Conservation (phyloP, 1,284 basidiomycete genomes). For the Ganoderma resinaceum region DNA sequence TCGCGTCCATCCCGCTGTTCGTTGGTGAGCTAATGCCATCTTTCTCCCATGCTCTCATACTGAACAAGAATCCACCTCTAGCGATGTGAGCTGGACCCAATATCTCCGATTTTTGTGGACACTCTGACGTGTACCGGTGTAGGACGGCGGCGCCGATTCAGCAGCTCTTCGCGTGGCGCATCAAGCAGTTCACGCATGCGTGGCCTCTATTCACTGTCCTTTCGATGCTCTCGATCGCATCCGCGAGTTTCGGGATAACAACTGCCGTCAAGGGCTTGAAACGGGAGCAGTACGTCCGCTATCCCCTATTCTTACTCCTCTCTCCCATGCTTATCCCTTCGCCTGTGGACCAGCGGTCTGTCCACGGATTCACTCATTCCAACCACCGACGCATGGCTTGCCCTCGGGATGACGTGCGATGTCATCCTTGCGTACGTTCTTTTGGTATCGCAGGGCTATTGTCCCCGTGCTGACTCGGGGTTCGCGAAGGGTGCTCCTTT, state of each 20-base stretch:
- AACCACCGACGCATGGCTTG: conserved; percentile 19
- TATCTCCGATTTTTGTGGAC: not conserved
- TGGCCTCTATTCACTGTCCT: conserved; percentile 14
- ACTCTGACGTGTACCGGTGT: not conserved
- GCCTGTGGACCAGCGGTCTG: not conserved
- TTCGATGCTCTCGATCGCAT: conserved; percentile 16
- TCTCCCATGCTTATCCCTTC: not conserved
- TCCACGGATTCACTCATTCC: conserved; percentile 4
- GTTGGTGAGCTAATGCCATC: conserved; percentile 11
- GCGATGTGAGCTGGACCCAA: not conserved
- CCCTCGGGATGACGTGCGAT: conserved; percentile 15
- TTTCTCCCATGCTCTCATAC: not conserved
- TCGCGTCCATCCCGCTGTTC: conserved; percentile 20
- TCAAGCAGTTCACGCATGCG: conserved; percentile 25
- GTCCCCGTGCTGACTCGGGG: not conserved
- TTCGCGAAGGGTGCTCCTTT: conserved; percentile 15
- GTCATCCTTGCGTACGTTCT: conserved; percentile 19
- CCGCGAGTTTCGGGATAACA: conserved; percentile 10
- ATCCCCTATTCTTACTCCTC: not conserved
- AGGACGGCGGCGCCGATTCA: conserved; percentile 21
- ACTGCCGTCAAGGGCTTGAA: conserved; percentile 6
- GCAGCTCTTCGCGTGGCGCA: conserved; percentile 26
- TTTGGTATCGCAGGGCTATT: not conserved
- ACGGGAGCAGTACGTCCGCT: conserved; percentile 7
- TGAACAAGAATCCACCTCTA: not conserved